A percentile compares a stretch with the other conserved stretches of the same genome.
Conservation (phyloP, 805 yeast species). For the Cyberlindnera maritima region DNA sequence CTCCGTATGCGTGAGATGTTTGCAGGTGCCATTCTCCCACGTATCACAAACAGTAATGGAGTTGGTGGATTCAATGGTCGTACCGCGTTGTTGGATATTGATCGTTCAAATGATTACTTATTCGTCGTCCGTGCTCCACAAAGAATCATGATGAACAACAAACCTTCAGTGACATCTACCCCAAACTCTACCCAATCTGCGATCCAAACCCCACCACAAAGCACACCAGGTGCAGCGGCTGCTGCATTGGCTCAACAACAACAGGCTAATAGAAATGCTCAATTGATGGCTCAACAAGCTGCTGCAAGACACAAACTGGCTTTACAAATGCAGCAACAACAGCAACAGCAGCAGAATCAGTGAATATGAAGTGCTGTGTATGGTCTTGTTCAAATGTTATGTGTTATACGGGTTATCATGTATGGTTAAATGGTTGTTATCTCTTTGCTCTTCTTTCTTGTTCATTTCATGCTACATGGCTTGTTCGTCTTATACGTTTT, state of each 20-base stretch:
- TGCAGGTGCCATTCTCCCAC: slow-evolving; percentile 76
- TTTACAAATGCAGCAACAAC: slow-evolving; percentile 25
- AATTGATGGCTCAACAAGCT: slow-evolving; percentile 16
- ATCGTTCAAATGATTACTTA: slow-evolving; percentile 62
- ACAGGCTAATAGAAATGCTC: slow-evolving; percentile 12
- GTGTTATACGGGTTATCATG: not conserved
- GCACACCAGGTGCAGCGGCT: slow-evolving; percentile 8
- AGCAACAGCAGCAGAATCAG: slow-evolving; percentile 24
- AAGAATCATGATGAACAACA: slow-evolving; percentile 25
- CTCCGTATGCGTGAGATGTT: slow-evolving; percentile 92
- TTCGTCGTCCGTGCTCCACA: slow-evolving; percentile 52
- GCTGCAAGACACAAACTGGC: slow-evolving; percentile 16
- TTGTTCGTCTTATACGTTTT: not conserved
- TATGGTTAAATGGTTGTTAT: not conserved
- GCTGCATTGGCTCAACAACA: slow-evolving; percentile 15
- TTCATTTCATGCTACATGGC: not conserved
- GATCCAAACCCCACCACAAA: slow-evolving; percentile 8
- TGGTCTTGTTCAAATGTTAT: not conserved
- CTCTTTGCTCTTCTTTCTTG: not conserved
- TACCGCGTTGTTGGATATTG: slow-evolving; percentile 72
- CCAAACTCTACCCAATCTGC: slow-evolving; percentile 7
- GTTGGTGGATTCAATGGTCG: slow-evolving; percentile 81
- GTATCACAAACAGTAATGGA: slow-evolving; percentile 52
- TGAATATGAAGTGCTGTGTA: not conserved
- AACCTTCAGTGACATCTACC: slow-evolving; percentile 4